A percentile compares a stretch with the other conserved stretches of the same genome.
Evolutionary conservation across 495 filamentous ascomycete species (phyloP).

Genomic region (Talaromyces proteolyticus): DNA sequence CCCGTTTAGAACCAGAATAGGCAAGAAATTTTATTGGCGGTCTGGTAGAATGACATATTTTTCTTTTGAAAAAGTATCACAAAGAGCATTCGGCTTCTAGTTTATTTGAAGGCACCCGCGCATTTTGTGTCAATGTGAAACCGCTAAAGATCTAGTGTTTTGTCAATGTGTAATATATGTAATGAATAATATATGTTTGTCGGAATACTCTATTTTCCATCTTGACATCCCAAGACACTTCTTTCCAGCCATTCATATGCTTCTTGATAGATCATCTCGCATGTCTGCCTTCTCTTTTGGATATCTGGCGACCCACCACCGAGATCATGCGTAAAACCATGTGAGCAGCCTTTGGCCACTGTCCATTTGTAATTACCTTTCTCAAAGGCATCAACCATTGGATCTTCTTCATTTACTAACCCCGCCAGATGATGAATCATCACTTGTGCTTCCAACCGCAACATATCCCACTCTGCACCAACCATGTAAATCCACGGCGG

Average conservation of each 20-base stretch:
- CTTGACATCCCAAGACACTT: neutral
- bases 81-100: too few species aligned
- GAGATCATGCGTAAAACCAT: conserved; percentile 20
- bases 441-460: conserved; percentile 21
- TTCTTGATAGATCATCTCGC: conserved; percentile 14
- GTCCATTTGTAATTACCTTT: conserved; percentile 24
- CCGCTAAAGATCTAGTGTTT: too few species aligned
- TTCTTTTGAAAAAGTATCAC: too few species aligned
- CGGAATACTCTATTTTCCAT: neutral
- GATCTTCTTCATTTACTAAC: conserved; percentile 11
- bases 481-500: conserved; percentile 23
- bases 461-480: conserved; percentile 23
- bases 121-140: too few species aligned
- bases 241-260: conserved; percentile 20
- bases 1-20: too few species aligned
- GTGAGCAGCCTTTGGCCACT: conserved; percentile 16
- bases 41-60: too few species aligned
- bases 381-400: conserved; percentile 16
- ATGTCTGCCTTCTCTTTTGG: conserved; percentile 7
- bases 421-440: conserved; percentile 28
- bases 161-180: too few species aligned
- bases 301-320: conserved; percentile 5
- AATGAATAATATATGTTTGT: too few species aligned
- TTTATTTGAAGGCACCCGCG: too few species aligned
- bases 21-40: too few species aligned